Conservation (phyloP, 495 filamentous ascomycete genomes). For the Xylaria nigripes region DNA sequence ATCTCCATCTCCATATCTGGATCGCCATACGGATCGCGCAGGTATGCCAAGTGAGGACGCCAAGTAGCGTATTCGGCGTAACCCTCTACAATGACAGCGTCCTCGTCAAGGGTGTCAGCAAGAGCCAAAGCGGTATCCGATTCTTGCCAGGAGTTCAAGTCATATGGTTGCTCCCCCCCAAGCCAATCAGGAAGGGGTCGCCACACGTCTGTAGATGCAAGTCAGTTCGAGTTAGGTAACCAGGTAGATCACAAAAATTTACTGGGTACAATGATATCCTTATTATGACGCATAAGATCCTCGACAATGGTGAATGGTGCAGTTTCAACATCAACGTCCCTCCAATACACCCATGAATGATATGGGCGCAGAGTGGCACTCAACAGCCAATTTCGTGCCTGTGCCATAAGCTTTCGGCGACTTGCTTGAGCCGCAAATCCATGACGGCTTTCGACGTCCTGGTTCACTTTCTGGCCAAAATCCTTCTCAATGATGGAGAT, state of each 20-base stretch:
- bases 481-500: conserved; percentile 98
- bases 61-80: conserved; percentile 99
- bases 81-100: conserved; percentile 98
- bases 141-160: conserved; percentile 99
- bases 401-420: conserved; percentile 93
- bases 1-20: conserved; percentile 99
- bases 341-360: conserved; percentile 99
- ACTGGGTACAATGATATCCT: conserved; percentile 98
- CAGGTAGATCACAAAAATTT: conserved; percentile 30
- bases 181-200: conserved; percentile 98
- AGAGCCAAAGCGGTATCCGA: conserved; percentile 92
- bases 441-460: conserved; percentile 95
- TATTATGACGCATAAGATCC: conserved; percentile 97
- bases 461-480: conserved; percentile 95
- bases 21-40: conserved; percentile 94
- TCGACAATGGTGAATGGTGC: conserved; percentile 93
- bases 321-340: conserved; percentile 97
- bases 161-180: conserved; percentile 96
- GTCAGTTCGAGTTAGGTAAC: conserved; percentile 5
- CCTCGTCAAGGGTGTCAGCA: conserved; percentile 92
- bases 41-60: conserved; percentile 94
- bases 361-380: conserved; percentile 89
- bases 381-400: conserved; percentile 94
- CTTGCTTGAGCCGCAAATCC: conserved; percentile 95
- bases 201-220: conserved; percentile 72